These are phyloP conservation scores for Clavispora carvajalis DNA, from an alignment of 805 yeast genomes.

Conservation along the genomic window DNA sequence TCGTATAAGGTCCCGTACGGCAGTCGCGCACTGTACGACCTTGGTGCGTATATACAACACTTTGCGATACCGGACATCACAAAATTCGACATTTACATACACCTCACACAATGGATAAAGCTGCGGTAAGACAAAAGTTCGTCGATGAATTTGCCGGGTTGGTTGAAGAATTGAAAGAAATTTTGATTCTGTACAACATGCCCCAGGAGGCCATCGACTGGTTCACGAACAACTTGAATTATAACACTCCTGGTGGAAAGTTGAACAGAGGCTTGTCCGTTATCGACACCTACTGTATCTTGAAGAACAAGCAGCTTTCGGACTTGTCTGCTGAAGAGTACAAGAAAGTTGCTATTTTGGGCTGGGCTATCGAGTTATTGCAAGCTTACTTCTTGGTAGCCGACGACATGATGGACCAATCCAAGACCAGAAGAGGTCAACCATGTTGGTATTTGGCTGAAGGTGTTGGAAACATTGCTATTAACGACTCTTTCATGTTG, in stretches of 20 bases:
- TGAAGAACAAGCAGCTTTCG: slow-evolving; percentile 55
- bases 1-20: neutral
- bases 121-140: slow-evolving; percentile 48
- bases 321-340: slow-evolving; percentile 65
- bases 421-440: slow-evolving; percentile 96
- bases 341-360: slow-evolving; percentile 79
- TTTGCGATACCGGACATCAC: neutral
- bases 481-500: slow-evolving; percentile 94
- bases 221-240: slow-evolving; percentile 67
- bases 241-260: slow-evolving; percentile 96
- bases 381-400: slow-evolving; percentile 97
- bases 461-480: slow-evolving; percentile 87
- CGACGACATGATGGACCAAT: slow-evolving; percentile 97
- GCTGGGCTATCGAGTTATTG: slow-evolving; percentile 91
- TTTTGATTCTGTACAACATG: slow-evolving; percentile 67
- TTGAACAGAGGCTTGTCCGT: slow-evolving; percentile 95
- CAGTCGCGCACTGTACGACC: neutral
- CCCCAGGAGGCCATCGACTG: slow-evolving; percentile 82
- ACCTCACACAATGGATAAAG: slow-evolving; percentile 23
- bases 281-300: slow-evolving; percentile 81
- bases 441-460: slow-evolving; percentile 91
- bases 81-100: neutral
- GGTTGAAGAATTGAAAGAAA: slow-evolving; percentile 67
- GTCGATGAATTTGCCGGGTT: slow-evolving; percentile 66
- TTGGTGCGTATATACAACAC: neutral